Base-by-base conservation (phyloP, 78 protist genomes). In the Dictyostelium citrinum region DNA sequence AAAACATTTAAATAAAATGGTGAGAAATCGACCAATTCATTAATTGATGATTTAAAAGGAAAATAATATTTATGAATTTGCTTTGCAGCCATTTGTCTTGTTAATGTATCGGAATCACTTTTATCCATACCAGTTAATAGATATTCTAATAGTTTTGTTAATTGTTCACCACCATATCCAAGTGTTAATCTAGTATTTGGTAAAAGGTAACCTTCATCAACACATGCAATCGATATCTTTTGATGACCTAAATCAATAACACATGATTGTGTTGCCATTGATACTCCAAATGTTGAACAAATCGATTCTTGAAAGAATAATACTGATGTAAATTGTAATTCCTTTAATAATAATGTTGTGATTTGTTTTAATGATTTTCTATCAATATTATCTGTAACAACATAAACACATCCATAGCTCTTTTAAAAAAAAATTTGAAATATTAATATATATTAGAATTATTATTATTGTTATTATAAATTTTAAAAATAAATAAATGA, bases 321-420 rank as follows among this genome's bases (percentile, higher is more conserved):
- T 17, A 33, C 85, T 31, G 81, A 67, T 20, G 93, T 88, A 60
- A 88, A 88, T 76, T 76, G 78, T 49, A 88, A 29, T 35, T 88
- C 81, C 24, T 27, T 78, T 6, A 88, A 39, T 16, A 88, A 24
- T 27, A 88, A 17, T 20, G 67, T 37, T 24, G 85, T 29, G 45
- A 88, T 78, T 46, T 77, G 81, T 68, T 88, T 88, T 14, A 88
- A 5, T 49, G 80, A 39, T 88, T 43, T 88, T 46, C 49, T 88
- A 43, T 88, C 93, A 10, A 78, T 77, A 33, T 27, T 16, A 46
- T 88, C 93, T 46, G 78, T 84, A 24, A 78, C 55, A 45, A 88
- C 55, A 78, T 79, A 88, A 37, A 88, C 85, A 78, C 93, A 88
- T 45, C 93, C 93, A 78, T 88, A 88, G 35, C 58, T 51, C 91